Evolutionary conservation across 352 stramenopile species (phyloP), one percentile per base, ranked within the genome.

Genomic region (Globisporangium nagaii): DNA sequence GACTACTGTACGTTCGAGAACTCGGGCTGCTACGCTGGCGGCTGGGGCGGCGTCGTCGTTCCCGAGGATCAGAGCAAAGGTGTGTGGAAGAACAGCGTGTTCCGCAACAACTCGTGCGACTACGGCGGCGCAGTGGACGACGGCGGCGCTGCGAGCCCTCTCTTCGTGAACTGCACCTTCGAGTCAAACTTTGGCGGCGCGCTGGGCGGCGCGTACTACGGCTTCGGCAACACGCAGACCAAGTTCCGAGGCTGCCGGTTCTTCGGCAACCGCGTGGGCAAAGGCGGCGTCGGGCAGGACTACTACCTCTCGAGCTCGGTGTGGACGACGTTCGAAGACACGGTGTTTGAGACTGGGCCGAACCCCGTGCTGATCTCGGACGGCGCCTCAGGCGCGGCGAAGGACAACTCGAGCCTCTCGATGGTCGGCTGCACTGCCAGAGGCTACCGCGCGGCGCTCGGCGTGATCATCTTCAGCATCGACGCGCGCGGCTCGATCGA

Each of bases 81-180:
- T 13, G 24, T 45, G 37, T 68, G 55, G 55, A 40, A 41, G 15
- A 54, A 44, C 34, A 44, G 60, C 35, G 56, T 63, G 6, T 68
- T 67, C 20, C 55, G 44, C 11, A 64, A 68, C 32, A 68, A 68
- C 11, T 54, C 50, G 7, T 68, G 60, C 40, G 53, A 64, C 43
- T 68, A 68, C 32, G 60, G 55, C 31, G 60, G 60, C 19, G 60
- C 55, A 1, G 50, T 68, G 20, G 60, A 68, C 24, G 60, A 68
- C 13, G 60, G 60, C 7, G 60, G 55, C 22, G 47, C 42, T 2
- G 60, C 60, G 0, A 31, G 13, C 3, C 49, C 50, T 4, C 44
- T 36, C 4, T 68, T 68, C 25, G 40, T 40, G 22, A 58, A 44
- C 44, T 68, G 60, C 32, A 48, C 20, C 37, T 68, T 68, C n/a